Conservation (phyloP, 768 basidiomycete species). For the Lactifluus hygrophoroides region DNA sequence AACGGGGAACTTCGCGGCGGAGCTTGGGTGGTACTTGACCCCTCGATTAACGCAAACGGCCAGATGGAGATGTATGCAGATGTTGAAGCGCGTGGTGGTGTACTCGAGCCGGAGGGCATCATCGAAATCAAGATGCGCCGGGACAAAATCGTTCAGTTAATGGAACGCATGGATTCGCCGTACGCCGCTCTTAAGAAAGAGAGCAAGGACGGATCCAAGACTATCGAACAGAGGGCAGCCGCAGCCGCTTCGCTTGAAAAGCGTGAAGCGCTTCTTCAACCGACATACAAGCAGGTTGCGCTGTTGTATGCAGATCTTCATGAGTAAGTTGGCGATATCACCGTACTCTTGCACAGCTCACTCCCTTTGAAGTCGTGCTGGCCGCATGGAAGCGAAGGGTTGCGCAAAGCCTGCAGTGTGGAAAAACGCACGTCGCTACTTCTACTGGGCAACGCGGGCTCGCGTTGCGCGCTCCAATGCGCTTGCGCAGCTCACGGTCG, state of each 20-base stretch:
- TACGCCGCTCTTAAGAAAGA: constrained; percentile 77
- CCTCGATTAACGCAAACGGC: constrained; percentile 81
- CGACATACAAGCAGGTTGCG: constrained; percentile 91
- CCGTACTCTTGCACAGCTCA: not conserved
- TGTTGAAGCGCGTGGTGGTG: constrained; percentile 90
- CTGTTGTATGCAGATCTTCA: constrained; percentile 94
- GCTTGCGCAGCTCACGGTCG: constrained; percentile 53
- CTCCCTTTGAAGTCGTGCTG: constrained; percentile 55
- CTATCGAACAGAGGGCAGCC: constrained; percentile 62
- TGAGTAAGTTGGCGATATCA: constrained; percentile 48
- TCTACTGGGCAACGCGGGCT: constrained; percentile 93
- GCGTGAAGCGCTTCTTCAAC: constrained; percentile 74
- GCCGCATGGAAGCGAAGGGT: constrained; percentile 97
- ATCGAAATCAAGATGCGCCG: constrained; percentile 97
- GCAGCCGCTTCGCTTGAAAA: constrained; percentile 61
- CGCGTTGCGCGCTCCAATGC: constrained; percentile 63
- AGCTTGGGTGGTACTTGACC: constrained; percentile 98
- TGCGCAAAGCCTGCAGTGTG: constrained; percentile 82
- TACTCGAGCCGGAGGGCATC: constrained; percentile 94
- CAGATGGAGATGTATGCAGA: constrained; percentile 99
- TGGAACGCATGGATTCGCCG: constrained; percentile 86
- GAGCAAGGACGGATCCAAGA: constrained; percentile 65
- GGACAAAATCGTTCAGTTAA: constrained; percentile 80
- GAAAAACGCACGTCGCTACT: constrained; percentile 82
- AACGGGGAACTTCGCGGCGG: constrained; percentile 98